These are phyloP conservation scores for Fagopyrum tataricum DNA, from an alignment of 148 eudicot genomes.

Conservation along the genomic window DNA sequence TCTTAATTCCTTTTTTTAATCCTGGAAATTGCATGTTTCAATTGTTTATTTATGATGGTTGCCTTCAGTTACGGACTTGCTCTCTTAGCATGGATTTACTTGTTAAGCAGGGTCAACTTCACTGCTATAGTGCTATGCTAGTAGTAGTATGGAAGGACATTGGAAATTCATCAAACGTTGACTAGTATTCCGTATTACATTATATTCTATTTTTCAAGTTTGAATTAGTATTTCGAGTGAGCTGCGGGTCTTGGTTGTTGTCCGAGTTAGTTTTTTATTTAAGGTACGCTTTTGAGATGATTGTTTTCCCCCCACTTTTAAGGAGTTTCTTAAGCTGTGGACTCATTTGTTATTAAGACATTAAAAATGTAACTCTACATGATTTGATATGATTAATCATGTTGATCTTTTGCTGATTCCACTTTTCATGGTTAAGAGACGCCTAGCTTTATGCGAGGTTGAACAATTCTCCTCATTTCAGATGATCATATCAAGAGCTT, in stretches of 20 bases:
- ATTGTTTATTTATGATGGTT: too few species aligned
- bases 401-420: not conserved
- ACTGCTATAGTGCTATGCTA: not conserved
- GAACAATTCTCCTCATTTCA: not conserved
- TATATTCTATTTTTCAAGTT: not conserved
- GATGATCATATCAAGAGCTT: not conserved
- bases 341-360: not conserved
- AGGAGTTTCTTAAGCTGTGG: not conserved
- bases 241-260: not conserved
- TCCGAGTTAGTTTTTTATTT: not conserved
- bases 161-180: not conserved
- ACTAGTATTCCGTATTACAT: not conserved
- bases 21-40: too few species aligned
- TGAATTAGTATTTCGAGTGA: not conserved
- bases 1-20: too few species aligned
- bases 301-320: not conserved
- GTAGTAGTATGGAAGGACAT: not conserved
- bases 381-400: not conserved
- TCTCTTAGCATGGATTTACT: not conserved
- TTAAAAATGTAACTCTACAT: not conserved
- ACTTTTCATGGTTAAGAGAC: not conserved
- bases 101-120: not conserved
- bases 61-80: too few species aligned
- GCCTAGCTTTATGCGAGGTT: not conserved
- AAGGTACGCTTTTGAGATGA: not conserved